Evolutionary conservation across 2,329 filamentous ascomycete species (phyloP), one percentile per base, ranked within the genome.

Genomic region (Penicillium sp.): DNA sequence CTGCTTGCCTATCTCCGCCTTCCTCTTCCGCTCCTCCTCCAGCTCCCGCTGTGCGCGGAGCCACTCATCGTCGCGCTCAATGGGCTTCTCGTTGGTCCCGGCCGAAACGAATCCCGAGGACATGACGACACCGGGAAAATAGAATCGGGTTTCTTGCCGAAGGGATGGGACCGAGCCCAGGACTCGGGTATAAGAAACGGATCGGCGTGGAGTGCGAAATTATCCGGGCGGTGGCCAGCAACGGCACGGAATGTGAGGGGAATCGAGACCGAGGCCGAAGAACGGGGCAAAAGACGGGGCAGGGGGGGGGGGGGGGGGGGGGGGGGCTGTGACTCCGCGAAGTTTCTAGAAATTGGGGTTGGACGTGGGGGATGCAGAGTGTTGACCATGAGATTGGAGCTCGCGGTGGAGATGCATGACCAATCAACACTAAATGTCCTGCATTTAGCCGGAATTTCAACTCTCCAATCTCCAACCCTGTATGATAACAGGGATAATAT

Each of bases 1-100:
- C 54, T 85, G 77, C 60, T 84, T 73, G 0, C 79, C 70, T 44
- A 71, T 57, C 28, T 74, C 69, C 9, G 69, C 68, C 55, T 73
- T 75, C 47, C 66, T 63, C 46, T 65, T 62, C 41, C 73, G 64
- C 40, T 73, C 71, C 42, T 71, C 69, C 56, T 75, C 69, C n/a
- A 75, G 53, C 49, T 75, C 73, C 13, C 69, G 62, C 46, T 73
- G 68, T 18, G 62, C 72, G 27, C 63, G 66, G 31, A 59, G 53
- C 72, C 72, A 75, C 46, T 69, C 71, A 51, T 70, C 70, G 49
- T 74, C 69, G 32, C 63, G 63, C 44, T 67, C 63, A 9, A 65
- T 56, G 6, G 69, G 65, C 39, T 70, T 55, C 42, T 73, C 63
- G 44, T 65, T 66, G 24, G 71, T 71, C 9, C 71, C 72, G 36